Evolutionary conservation across 2,329 filamentous ascomycete species (phyloP).

Genomic region (Coniochaeta sp.): DNA sequence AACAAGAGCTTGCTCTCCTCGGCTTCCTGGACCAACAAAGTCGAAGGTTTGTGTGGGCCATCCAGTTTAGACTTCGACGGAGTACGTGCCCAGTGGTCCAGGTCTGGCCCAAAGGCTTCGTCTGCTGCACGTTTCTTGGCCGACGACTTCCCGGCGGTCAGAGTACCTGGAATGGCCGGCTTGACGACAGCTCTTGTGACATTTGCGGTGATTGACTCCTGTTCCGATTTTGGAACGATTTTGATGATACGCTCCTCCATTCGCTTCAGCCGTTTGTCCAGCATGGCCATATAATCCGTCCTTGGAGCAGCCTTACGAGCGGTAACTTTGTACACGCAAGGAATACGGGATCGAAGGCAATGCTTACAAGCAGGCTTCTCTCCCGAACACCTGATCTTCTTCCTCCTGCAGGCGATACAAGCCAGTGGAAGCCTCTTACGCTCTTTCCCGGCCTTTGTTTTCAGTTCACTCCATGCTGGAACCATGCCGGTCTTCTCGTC

Average conservation of each 20-base stretch:
- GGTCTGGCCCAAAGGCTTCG: constrained; percentile 76
- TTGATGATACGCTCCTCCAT: constrained; percentile 99
- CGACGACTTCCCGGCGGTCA: constrained; percentile 40
- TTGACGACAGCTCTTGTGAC: constrained; percentile 80
- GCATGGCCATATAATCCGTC: constrained; percentile 98
- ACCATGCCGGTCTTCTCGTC: constrained; percentile 51
- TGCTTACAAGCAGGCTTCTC: constrained; percentile 98
- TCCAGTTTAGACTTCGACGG: constrained; percentile 42
- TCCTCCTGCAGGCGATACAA: constrained; percentile 90
- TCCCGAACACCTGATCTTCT: constrained; percentile 96
- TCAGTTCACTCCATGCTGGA: constrained; percentile 73
- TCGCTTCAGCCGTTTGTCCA: constrained; percentile 88
- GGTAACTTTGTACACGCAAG: constrained; percentile 96
- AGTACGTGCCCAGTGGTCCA: constrained; percentile 72
- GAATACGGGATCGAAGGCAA: constrained; percentile 83
- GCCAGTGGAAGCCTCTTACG: constrained; percentile 86
- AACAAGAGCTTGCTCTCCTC: constrained; percentile 72
- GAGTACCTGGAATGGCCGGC: constrained; percentile 57
- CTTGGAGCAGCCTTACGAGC: constrained; percentile 87
- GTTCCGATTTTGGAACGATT: constrained; percentile 80
- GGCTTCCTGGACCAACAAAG: constrained; percentile 51
- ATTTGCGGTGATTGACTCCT: constrained; percentile 52
- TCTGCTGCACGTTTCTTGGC: constrained; percentile 77
- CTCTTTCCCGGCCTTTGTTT: constrained; percentile 92
- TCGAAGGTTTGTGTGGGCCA: constrained; percentile 40